Conservation (phyloP, 2,329 filamentous ascomycete genomes). For the Cladorrhinum sp. region DNA sequence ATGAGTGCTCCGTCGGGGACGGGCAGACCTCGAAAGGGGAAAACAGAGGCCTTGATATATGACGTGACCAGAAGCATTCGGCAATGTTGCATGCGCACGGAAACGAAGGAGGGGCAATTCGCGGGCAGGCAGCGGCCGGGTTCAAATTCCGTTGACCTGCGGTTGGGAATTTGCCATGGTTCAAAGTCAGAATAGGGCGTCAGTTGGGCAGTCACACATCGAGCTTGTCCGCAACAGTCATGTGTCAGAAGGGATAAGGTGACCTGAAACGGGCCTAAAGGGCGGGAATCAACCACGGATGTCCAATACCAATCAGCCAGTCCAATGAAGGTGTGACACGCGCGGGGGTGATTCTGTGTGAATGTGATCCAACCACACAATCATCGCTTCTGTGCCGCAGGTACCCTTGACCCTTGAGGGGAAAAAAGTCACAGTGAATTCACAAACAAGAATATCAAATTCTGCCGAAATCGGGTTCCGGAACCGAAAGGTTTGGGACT, state of each 20-base stretch:
- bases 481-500: not conserved
- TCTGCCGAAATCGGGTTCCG: not conserved
- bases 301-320: constrained; percentile 13
- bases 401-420: no score
- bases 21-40: not conserved
- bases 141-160: not conserved
- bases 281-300: constrained; percentile 11
- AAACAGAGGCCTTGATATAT: not conserved
- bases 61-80: not conserved
- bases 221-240: constrained; percentile 22
- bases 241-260: constrained; percentile 21
- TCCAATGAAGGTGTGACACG: constrained; percentile 26
- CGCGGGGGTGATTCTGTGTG: not conserved
- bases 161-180: not conserved
- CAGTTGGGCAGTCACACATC: constrained; percentile 30
- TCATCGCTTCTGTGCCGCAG: not conserved
- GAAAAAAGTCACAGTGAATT: not conserved
- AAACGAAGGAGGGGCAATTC: constrained; percentile 1
- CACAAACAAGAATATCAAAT: not conserved
- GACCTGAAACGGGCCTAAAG: constrained; percentile 29
- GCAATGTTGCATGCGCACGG: not conserved
- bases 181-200: constrained; percentile 11
- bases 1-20: constrained; percentile 13
- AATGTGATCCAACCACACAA: not conserved
- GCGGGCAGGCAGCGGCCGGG: constrained; percentile 9